Base-by-base conservation (phyloP, 2,329 filamentous ascomycete species). In the Trichophyton mentagrophytes region DNA sequence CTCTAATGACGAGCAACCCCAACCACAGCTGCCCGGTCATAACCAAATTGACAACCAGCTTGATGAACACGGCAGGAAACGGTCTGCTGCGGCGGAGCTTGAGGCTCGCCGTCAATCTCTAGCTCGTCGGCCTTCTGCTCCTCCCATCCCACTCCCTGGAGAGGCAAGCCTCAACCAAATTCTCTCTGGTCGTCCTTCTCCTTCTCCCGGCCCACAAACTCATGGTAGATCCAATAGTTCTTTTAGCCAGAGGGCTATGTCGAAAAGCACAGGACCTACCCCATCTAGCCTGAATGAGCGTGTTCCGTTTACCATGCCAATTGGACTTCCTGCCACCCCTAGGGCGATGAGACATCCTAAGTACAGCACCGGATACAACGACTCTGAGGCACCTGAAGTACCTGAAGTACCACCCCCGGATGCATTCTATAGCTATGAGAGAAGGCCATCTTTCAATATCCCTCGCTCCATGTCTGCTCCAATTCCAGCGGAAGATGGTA, bases 321-420 rank as follows among this genome's bases (percentile, higher is more conserved):
- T 92, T 58, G 91, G 90, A 0, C 80, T 96, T n/a, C 90, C 92
- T 13, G 89, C 90, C 1, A 96, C 91, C 0, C 91, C 92, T 33
- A 86, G 89, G 75, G 90, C 90, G 0, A 95, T 96, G 90, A 84
- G 88, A 20, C 84, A 95, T 70, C 82, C 83, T 1, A 84, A 89
- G 49, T 85, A 92, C 66, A 80, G 80, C 71, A 68, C 66, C 51
- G 69, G 68, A 57, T 63, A 66, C 38, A 75, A 78, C 51, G 72
- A 76, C 38, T 77, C 81, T 25, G 77, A 78, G n/a, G 77, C 83
- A 9, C 78, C 81, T 33, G 76, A 79, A 61, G 77, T 84, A 33
- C 84, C 85, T 0, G 27, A 46, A 27, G 49, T 53, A 30, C 49
- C 49, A 6, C 38, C 55, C 7, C 55, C 55, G 15, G 55, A 57